Evolutionary conservation across 1,284 basidiomycete genomes (phyloP).

Genomic region (Anthracocystis panici-leucophaei): DNA sequence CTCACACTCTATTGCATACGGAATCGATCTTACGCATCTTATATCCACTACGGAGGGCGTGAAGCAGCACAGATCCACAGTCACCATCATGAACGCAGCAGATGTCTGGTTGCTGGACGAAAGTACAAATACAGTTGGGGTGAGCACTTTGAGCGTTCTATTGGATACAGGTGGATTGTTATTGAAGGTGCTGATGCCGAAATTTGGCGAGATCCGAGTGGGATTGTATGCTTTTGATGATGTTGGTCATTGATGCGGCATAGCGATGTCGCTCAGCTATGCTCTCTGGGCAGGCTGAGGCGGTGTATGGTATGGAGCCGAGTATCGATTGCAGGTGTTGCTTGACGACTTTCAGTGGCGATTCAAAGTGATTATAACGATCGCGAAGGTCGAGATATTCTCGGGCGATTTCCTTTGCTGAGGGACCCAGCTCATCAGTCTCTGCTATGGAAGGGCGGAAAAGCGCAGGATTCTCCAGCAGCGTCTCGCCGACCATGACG

Average conservation of each 20-base stretch:
- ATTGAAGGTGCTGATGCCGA: conserved; percentile 13
- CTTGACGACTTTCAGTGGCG: conserved; percentile 34
- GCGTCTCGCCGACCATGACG: conserved; percentile 80
- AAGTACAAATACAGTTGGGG: conserved; percentile 5
- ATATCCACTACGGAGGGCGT: not conserved
- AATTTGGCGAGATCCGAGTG: conserved; percentile 22
- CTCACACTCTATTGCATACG: not conserved
- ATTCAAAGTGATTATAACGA: conserved; percentile 17
- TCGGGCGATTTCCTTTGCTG: conserved; percentile 20
- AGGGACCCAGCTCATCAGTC: not conserved
- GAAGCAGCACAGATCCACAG: not conserved
- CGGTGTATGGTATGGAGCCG: conserved; percentile 21
- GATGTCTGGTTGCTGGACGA: not conserved
- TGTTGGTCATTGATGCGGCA: conserved; percentile 16
- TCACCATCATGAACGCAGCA: not conserved
- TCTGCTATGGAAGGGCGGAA: conserved; percentile 21
- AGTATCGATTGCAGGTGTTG: conserved; percentile 45
- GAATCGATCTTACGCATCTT: conserved; percentile 5
- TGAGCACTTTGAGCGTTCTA: not conserved
- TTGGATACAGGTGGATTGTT: not conserved
- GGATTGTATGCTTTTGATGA: conserved; percentile 28
- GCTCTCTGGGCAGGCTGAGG: not conserved
- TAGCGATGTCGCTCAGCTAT: conserved; percentile 18
- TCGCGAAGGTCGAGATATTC: conserved; percentile 35
- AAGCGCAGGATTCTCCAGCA: conserved; percentile 76